These are phyloP conservation scores for Buxus sempervirens DNA, from an alignment of 164 flowering plant genomes.

Conservation along the genomic window DNA sequence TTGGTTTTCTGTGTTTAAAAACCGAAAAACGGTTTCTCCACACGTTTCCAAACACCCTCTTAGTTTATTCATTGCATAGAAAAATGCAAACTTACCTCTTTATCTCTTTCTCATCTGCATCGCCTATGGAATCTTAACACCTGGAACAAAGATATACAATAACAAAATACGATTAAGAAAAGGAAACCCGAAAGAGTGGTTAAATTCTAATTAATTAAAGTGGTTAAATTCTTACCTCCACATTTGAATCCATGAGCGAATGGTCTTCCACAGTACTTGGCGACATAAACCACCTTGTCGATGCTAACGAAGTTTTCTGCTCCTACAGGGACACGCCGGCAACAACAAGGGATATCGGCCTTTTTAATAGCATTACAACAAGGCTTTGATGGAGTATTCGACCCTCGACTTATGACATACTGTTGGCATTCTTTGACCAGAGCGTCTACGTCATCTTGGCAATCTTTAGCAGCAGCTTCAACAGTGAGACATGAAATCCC, in stretches of 20 bases:
- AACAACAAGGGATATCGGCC: conserved; percentile 13
- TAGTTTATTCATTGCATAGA: no score
- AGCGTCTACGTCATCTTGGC: not conserved
- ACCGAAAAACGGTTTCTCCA: no score
- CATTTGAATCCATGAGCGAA: conserved; percentile 18
- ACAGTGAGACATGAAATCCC: not conserved
- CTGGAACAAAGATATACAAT: no score
- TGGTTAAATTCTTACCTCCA: conserved; percentile 20
- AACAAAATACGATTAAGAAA: no score
- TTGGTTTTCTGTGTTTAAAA: no score
- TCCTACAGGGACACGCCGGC: conserved; percentile 3
- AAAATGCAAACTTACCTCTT: no score
- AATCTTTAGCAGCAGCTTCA: not conserved
- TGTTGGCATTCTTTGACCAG: conserved; percentile 2
- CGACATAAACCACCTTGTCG: conserved; percentile 22
- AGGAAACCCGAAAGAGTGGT: no score
- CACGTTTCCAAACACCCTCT: no score
- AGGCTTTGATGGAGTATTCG: conserved; percentile 8
- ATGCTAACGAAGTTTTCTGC: conserved; percentile 16
- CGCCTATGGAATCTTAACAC: no score
- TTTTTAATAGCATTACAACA: no score
- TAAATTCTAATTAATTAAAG: no score
- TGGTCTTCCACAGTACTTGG: conserved; percentile 15
- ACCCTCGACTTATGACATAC: conserved; percentile 10
- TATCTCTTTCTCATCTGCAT: no score